Percentiles rank a stretch among this genome's conserved stretches.
Conservation (phyloP, 345 rosid species). For the Isatis tinctoria region DNA sequence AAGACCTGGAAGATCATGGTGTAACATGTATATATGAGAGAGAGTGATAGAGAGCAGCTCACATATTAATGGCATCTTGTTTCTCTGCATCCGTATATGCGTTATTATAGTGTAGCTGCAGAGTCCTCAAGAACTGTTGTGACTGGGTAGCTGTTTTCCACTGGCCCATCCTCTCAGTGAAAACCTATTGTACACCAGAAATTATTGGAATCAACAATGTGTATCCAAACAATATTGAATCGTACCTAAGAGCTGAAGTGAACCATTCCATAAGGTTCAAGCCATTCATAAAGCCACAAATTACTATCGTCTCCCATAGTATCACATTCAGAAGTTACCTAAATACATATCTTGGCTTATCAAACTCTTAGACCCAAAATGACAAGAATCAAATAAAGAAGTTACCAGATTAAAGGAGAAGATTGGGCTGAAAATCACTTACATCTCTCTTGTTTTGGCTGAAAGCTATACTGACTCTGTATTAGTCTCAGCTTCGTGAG, state of each 20-base stretch:
- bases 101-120: conserved; percentile 92
- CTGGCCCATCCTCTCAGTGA: conserved; percentile 84
- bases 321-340: no score
- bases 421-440: neutral
- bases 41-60: conserved; percentile 35
- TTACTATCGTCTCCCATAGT: no score
- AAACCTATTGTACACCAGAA: conserved; percentile 54
- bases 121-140: conserved; percentile 94
- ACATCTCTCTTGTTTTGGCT: conserved; percentile 36
- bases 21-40: conserved; percentile 6
- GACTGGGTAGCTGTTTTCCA: conserved; percentile 99
- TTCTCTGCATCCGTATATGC: conserved; percentile 94
- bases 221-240: conserved; percentile 8
- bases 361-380: no score
- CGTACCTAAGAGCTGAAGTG: no score
- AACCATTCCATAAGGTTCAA: no score
- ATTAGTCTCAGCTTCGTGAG: conserved; percentile 37
- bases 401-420: no score
- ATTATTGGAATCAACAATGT: conserved; percentile 9
- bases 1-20: conserved; percentile 10
- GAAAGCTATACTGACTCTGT: conserved; percentile 26
- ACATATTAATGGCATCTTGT: conserved; percentile 94
- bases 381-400: no score
- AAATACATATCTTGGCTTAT: no score
- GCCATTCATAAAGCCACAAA: no score